A percentile compares a stretch with the other conserved stretches of the same genome.
phyloP scores from a whole-genome alignment of 2,329 filamentous ascomycete species.

The Triangularia verruculosa region DNA sequence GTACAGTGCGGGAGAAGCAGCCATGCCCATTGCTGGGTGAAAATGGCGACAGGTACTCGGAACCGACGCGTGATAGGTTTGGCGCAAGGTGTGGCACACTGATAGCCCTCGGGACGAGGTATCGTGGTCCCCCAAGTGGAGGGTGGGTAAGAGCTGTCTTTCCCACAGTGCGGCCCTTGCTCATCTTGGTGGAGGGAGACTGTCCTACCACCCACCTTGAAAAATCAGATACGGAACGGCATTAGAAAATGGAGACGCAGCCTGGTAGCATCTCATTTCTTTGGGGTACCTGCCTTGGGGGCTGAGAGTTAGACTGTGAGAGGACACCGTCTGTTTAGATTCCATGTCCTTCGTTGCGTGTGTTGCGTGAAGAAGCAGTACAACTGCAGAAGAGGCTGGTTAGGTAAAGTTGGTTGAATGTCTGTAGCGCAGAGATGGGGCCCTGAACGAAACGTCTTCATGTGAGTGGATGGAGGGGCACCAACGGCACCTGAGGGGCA shows the following conservation, averaged over 20 bases:
- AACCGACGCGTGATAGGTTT: slow-evolving; percentile 18
- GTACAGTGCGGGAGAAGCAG: slow-evolving; percentile 16
- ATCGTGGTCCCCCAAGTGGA: slow-evolving; percentile 12
- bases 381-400: not conserved
- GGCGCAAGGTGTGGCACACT: slow-evolving; percentile 19
- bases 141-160: slow-evolving; percentile 8
- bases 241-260: not conserved
- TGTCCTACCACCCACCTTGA: not conserved
- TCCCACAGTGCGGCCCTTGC: slow-evolving; percentile 20
- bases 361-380: no score
- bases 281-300: not conserved
- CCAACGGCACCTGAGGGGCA: slow-evolving; percentile 1
- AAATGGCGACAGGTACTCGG: slow-evolving; percentile 11
- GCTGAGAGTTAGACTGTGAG: not conserved
- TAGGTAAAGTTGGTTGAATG: not conserved
- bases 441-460: not conserved
- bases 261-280: slow-evolving; percentile 1
- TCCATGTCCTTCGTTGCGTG: not conserved
- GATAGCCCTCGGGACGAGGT: slow-evolving; percentile 16
- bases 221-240: not conserved
- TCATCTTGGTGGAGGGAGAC: slow-evolving; percentile 3
- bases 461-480: slow-evolving; percentile 1
- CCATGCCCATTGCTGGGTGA: not conserved
- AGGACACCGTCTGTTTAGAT: not conserved
- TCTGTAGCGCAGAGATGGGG: not conserved